These are phyloP conservation scores for Cercospora sesami DNA, from an alignment of 2,329 filamentous ascomycete genomes.

Conservation along the genomic window DNA sequence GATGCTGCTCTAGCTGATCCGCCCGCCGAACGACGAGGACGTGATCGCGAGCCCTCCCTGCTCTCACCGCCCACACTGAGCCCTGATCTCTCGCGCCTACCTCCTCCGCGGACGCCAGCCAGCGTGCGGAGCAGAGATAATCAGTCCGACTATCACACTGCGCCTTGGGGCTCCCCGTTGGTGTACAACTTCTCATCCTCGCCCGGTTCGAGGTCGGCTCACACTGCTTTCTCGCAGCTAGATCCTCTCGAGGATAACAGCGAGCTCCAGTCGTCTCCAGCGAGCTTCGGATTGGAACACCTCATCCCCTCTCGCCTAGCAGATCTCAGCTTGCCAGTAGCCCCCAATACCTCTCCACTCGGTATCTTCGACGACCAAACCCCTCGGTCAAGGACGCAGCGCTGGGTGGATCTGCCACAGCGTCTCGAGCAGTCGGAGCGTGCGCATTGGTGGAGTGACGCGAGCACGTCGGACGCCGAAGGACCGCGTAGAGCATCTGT, in stretches of 20 bases:
- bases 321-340: conserved; percentile 26
- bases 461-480: conserved; percentile 56
- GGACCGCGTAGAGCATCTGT: conserved; percentile 25
- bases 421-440: conserved; percentile 27
- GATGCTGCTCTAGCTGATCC: conserved; percentile 21
- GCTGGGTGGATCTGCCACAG: conserved; percentile 37
- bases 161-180: conserved; percentile 92
- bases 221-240: conserved; percentile 37
- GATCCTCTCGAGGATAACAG: conserved; percentile 32
- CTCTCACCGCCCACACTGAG: conserved; percentile 20
- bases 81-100: conserved; percentile 29
- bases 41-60: conserved; percentile 5
- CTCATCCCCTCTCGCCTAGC: conserved; percentile 36
- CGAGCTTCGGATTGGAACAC: conserved; percentile 40
- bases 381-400: conserved; percentile 36
- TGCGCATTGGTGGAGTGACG: conserved; percentile 82
- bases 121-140: conserved; percentile 34
- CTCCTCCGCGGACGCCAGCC: conserved; percentile 35
- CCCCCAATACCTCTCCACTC: conserved; percentile 19
- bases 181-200: conserved; percentile 58
- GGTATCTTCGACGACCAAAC: conserved; percentile 30
- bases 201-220: conserved; percentile 35
- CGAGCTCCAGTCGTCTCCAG: conserved; percentile 33
- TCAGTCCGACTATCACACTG: conserved; percentile 56
- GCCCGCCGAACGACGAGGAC: conserved; percentile 11